phyloP scores from a whole-genome alignment of 768 basidiomycete genomes.

The Melanogaster broomeanus region DNA sequence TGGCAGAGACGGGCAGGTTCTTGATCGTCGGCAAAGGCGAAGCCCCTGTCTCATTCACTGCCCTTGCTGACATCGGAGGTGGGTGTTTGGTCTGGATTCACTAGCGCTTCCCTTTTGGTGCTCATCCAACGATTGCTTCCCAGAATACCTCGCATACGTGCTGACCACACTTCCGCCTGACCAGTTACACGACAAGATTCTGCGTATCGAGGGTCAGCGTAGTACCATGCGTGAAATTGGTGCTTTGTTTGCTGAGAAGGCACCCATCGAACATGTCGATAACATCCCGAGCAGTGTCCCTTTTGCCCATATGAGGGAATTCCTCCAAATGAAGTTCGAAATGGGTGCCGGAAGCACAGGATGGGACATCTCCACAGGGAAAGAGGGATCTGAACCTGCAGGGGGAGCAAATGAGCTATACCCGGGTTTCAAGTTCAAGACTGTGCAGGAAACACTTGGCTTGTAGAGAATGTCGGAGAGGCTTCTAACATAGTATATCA shows the following conservation, averaged over 20 bases:
- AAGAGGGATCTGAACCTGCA: slow-evolving; percentile 11
- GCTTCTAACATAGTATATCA: not conserved
- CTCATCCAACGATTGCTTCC: slow-evolving; percentile 18
- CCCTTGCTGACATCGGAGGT: slow-evolving; percentile 26
- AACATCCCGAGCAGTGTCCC: slow-evolving; percentile 17
- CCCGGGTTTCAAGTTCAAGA: slow-evolving; percentile 22
- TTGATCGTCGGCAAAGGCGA: slow-evolving; percentile 27
- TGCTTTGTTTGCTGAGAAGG: slow-evolving; percentile 6
- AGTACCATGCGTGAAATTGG: slow-evolving; percentile 13
- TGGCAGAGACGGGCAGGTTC: slow-evolving; percentile 13
- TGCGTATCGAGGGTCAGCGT: slow-evolving; percentile 27
- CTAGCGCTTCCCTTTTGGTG: not conserved
- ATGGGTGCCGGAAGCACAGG: slow-evolving; percentile 23
- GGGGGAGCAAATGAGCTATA: slow-evolving; percentile 22
- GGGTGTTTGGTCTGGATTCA: not conserved
- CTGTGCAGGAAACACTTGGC: slow-evolving; percentile 11
- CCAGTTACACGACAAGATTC: slow-evolving; percentile 11
- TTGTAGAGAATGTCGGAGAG: not conserved
- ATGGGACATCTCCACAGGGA: slow-evolving; percentile 13
- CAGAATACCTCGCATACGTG: slow-evolving; percentile 27
- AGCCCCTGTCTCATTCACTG: slow-evolving; percentile 20
- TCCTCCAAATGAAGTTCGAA: slow-evolving; percentile 15
- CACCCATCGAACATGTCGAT: slow-evolving; percentile 15
- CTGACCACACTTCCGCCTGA: slow-evolving; percentile 19
- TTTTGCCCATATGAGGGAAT: slow-evolving; percentile 7